A percentile compares a stretch with the other conserved stretches of the same genome.
These are phyloP conservation scores for Penicillium sp. DNA, from an alignment of 2,329 filamentous ascomycete genomes.

Conservation along the genomic window DNA sequence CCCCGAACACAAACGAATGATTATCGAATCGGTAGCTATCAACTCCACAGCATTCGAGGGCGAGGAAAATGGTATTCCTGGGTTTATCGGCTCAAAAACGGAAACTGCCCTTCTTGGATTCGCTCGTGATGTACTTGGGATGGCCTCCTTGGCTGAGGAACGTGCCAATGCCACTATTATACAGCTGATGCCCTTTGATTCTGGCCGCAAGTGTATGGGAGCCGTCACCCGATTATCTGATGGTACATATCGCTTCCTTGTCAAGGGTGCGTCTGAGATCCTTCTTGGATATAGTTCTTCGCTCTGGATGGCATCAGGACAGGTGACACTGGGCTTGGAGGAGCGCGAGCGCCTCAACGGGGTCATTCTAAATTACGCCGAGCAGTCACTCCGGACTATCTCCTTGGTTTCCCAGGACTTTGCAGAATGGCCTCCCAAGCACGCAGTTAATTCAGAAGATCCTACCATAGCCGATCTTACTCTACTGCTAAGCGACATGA, in stretches of 20 bases:
- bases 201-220: conserved; percentile 65
- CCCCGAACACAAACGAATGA: conserved; percentile 55
- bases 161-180: conserved; percentile 60
- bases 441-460: conserved; percentile 63
- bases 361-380: conserved; percentile 38
- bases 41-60: conserved; percentile 71
- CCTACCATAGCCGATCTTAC: conserved; percentile 67
- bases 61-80: conserved; percentile 46
- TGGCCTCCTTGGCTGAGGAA: conserved; percentile 63
- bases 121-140: conserved; percentile 64
- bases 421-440: conserved; percentile 65
- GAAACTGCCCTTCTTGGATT: conserved; percentile 71
- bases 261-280: conserved; percentile 45
- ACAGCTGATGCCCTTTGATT: conserved; percentile 72
- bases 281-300: conserved; percentile 30
- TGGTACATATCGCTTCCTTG: conserved; percentile 35
- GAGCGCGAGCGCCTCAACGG: conserved; percentile 6
- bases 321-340: not conserved
- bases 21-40: conserved; percentile 41
- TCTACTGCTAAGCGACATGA: conserved; percentile 71
- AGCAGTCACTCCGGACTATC: conserved; percentile 72
- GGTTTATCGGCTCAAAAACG: conserved; percentile 72
- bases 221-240: conserved; percentile 32
- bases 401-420: conserved; percentile 74
- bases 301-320: conserved; percentile 24